Base-by-base conservation (phyloP, 1,139 yeast species). In the Komagataea norvegica region DNA sequence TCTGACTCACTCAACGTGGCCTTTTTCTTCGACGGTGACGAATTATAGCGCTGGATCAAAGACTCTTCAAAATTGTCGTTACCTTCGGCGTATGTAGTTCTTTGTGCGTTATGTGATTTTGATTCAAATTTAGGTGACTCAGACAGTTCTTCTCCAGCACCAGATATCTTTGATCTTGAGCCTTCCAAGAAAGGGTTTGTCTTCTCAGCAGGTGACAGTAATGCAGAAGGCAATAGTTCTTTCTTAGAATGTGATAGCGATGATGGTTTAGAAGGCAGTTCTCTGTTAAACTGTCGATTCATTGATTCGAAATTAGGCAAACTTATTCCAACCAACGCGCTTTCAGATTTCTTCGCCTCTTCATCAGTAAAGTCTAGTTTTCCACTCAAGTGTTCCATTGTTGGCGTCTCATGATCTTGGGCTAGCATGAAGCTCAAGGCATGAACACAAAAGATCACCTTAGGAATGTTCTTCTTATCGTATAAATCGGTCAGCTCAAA, bases 401-500 rank as follows among this genome's bases (percentile, higher is more conserved):
- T 63, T 0, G 93, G 89, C 16, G 42, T 50, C 40, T 21, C 54
- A 50, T 67, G 61, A 42, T 67, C 57, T 65, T 62, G 66, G 59
- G 76, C 75, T 50, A 80, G 70, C 63, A 78, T 79, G 60, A 74
- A 85, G 31, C 91, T 80, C 51, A 91, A 66, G 1, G 96, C 96
- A 62, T 91, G 96, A 29, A 91, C 66, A 52, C 97, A 88, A 58
- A 88, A 89, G 61, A 93, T 84, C 17, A 93, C 97, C 55, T 87
- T 89, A 16, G 98, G 97, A 17, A 89, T 75, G 54, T 91, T 86
- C 53, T 88, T 89, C 52, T 85, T 84, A 57, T 91, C 97, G 60
- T 88, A 93, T 30, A 91, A 68, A 61, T 91, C 99, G 2, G 95
- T 88, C 42, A 89, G 70, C 57, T 89, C 97, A 56, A 91, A 91